Evolutionary conservation across 2,329 filamentous ascomycete genomes (phyloP).

Genomic region (Cordyceps tenuipes): DNA sequence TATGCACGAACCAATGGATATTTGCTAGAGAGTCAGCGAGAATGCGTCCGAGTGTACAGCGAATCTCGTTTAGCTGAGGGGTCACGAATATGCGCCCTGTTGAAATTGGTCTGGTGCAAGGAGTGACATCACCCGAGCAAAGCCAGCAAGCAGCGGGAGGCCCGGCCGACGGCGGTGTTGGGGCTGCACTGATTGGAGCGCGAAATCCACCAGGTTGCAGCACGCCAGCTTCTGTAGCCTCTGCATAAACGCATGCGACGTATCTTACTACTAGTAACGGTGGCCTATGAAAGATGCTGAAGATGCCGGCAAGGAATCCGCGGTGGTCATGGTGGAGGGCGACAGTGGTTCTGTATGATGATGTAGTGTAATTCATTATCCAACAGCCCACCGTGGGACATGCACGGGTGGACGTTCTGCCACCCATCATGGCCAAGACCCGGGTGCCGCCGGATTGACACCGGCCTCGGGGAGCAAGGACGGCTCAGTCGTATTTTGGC

Average conservation of each 20-base stretch:
- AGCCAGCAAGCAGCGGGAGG: background rate
- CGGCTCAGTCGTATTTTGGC: background rate
- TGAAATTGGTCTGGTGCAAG: too few relatives aligned
- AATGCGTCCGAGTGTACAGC: too few relatives aligned
- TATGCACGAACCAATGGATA: background rate
- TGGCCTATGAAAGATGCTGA: background rate
- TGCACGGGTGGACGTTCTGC: background rate
- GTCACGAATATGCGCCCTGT: too few relatives aligned
- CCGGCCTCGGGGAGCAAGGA: background rate
- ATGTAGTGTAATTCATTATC: background rate
- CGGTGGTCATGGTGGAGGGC: background rate
- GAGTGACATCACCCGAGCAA: background rate
- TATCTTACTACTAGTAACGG: background rate
- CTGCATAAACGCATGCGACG: conserved; percentile 4
- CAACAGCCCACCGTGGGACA: background rate
- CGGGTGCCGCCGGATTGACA: background rate
- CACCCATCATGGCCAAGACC: background rate
- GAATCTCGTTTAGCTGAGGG: too few relatives aligned
- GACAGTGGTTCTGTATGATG: background rate
- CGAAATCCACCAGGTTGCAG: background rate
- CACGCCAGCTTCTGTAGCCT: background rate
- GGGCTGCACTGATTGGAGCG: background rate
- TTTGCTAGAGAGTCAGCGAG: background rate
- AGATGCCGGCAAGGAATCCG: background rate
- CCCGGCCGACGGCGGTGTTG: background rate